A percentile compares a stretch with the other conserved stretches of the same genome.
These are phyloP conservation scores for Lachancea lanzarotensis DNA, from an alignment of 805 yeast species.

Conservation along the genomic window DNA sequence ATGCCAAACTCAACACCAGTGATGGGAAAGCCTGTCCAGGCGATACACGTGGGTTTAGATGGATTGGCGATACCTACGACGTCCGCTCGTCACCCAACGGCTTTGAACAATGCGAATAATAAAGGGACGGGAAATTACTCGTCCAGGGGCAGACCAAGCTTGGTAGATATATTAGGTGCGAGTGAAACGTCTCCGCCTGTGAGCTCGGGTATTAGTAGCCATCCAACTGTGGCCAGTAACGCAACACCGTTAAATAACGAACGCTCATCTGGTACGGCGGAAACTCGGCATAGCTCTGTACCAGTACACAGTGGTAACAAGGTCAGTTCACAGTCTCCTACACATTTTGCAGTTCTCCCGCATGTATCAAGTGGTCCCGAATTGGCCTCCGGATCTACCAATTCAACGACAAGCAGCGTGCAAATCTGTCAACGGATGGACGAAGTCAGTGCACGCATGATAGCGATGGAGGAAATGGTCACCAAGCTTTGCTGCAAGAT, in stretches of 20 bases:
- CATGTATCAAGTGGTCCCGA: constrained; percentile 6
- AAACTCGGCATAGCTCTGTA: not conserved
- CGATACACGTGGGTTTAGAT: not conserved
- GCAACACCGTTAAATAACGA: constrained; percentile 1
- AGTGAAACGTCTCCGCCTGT: constrained; percentile 1
- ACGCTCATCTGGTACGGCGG: not conserved
- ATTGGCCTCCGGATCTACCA: constrained; percentile 1
- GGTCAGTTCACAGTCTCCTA: not conserved
- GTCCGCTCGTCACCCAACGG: not conserved
- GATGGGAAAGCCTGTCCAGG: not conserved
- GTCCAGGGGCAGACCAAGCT: not conserved
- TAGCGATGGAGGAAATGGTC: constrained; percentile 28
- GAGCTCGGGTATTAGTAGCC: constrained; percentile 1
- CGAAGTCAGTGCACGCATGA: constrained; percentile 25
- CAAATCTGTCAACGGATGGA: constrained; percentile 31
- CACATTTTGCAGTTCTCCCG: constrained; percentile 6
- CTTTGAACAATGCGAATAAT: not conserved
- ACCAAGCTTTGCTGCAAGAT: constrained; percentile 21
- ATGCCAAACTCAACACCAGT: constrained; percentile 2
- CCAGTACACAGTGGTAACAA: not conserved
- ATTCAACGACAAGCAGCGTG: constrained; percentile 11
- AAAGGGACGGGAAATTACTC: not conserved
- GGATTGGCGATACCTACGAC: not conserved
- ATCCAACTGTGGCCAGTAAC: constrained; percentile 2
- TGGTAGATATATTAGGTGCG: constrained; percentile 7